Base-by-base conservation (phyloP, 345 rosid genomes). In the Arabis hirsuta region DNA sequence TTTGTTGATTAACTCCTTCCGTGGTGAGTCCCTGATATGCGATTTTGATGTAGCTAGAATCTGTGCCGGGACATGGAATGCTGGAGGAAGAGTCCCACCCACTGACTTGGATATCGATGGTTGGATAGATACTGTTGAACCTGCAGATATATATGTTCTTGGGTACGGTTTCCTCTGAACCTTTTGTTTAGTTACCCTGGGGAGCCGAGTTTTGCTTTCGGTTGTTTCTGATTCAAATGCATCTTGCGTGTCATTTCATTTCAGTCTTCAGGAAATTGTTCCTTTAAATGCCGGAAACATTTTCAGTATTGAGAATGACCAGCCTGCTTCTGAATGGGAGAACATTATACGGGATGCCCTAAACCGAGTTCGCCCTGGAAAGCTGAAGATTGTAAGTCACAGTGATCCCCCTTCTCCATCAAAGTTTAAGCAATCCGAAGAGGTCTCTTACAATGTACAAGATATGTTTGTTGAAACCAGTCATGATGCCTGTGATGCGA, bases 401-500 rank as follows among this genome's bases (percentile, higher is more conserved):
- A 94, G 95, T 80, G 98, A 81, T 78, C 98, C 97, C 11, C 81
- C 92, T 47, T 89, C 98, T 77, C 97, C 98, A 38, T 86, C 97
- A 59, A 87, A 83, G 79, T 76, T 90, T 71, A 79, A 78, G 72
- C 84, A 82, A 70, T 73, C 71, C 10, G 82, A 84, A 54, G 90
- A 86, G 58, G 59, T 84, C 46, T 64, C 67, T 79, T 76, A 85
- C 39, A 86, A 67, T 47, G 88, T 85, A 76, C 83, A 84, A 77
- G 97, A 86, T 75, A 76, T 82, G 12, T 59, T 74, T 61, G 81
- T 68, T 73, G 97, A 84, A 70, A 84, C 84, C 64, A 95, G 84
- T 69, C 82, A 84, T 80, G 91, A 82, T 76, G 53, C 81, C 41
- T 87, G 84, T 32, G 86, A 87, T 67, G 87, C 67, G 76, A 50